phyloP scores from a whole-genome alignment of 2,329 filamentous ascomycete species.

The Annulohypoxylon truncatum region DNA sequence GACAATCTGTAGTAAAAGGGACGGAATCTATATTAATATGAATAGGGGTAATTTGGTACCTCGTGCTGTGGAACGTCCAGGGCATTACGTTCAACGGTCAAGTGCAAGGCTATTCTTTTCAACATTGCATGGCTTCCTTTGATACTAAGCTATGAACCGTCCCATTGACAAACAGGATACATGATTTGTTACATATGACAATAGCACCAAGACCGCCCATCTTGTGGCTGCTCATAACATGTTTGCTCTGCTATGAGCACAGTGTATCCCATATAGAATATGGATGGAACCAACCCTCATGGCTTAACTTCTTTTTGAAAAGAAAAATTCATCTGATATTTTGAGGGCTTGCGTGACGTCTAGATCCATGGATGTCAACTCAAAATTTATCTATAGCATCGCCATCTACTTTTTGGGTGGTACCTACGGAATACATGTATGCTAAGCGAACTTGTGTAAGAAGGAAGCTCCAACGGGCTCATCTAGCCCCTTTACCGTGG shows the following conservation, averaged over 20 bases:
- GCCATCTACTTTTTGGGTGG: neutral
- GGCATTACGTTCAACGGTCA: neutral
- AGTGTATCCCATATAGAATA: neutral
- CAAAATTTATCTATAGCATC: neutral
- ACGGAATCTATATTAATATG: neutral
- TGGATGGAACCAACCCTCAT: neutral
- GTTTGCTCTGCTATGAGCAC: conserved; percentile 10
- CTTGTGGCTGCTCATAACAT: neutral
- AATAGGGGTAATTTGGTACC: conserved; percentile 7
- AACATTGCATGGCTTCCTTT: neutral
- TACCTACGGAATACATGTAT: too few species aligned
- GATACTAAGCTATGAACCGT: neutral
- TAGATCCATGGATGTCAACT: neutral
- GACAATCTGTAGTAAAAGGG: conserved; percentile 18
- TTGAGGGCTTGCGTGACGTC: neutral
- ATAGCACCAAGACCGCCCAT: neutral
- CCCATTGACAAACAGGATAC: neutral
- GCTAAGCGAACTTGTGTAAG: too few species aligned
- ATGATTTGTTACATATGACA: neutral
- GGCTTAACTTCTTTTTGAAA: neutral
- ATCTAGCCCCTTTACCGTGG: too few species aligned
- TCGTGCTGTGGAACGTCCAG: neutral
- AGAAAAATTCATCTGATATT: neutral
- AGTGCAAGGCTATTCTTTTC: neutral
- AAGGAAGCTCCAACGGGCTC: too few species aligned